Evolutionary conservation across 345 rosid genomes (phyloP).

Genomic region (Eucalyptus sp.): DNA sequence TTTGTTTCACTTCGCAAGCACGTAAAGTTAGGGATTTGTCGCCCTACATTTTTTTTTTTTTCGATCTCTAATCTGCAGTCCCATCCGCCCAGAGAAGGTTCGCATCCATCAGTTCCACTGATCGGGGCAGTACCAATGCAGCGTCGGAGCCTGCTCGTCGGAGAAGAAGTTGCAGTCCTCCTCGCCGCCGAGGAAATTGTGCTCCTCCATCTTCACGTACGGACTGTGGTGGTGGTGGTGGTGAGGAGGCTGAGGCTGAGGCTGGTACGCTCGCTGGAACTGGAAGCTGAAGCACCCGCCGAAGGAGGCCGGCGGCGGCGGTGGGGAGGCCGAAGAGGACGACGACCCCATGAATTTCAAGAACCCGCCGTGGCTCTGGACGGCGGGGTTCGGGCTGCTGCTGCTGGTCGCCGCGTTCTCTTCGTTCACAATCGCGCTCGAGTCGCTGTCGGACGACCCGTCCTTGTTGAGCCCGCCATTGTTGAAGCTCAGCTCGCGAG

Average conservation of each 20-base stretch:
- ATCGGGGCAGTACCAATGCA: conserved; percentile 65
- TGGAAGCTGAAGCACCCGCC: conserved; percentile 4
- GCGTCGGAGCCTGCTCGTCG: conserved; percentile 77
- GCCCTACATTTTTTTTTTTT: background rate
- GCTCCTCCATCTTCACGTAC: conserved; percentile 86
- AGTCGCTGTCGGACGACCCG: conserved; percentile 86
- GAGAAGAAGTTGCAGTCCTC: conserved; percentile 78
- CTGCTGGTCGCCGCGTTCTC: conserved; percentile 32
- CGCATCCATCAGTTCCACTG: conserved; percentile 32
- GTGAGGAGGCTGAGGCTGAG: conserved; percentile 2
- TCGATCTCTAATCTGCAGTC: background rate
- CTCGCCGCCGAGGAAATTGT: conserved; percentile 58
- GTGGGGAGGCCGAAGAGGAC: background rate
- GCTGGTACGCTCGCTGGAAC: conserved; percentile 3
- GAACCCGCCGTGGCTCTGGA: background rate
- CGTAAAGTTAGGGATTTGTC: background rate
- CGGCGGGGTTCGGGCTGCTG: conserved; percentile 29
- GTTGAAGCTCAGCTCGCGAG: background rate
- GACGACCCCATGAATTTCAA: background rate
- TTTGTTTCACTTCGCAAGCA: background rate
- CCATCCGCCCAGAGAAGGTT: background rate
- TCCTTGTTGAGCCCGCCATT: conserved; percentile 26
- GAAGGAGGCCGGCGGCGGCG: conserved; percentile 20
- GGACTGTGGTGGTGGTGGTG: conserved; percentile 12
- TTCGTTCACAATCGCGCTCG: conserved; percentile 75